Conservation (phyloP, 2,329 filamentous ascomycete species). For the Calonectria montana region DNA sequence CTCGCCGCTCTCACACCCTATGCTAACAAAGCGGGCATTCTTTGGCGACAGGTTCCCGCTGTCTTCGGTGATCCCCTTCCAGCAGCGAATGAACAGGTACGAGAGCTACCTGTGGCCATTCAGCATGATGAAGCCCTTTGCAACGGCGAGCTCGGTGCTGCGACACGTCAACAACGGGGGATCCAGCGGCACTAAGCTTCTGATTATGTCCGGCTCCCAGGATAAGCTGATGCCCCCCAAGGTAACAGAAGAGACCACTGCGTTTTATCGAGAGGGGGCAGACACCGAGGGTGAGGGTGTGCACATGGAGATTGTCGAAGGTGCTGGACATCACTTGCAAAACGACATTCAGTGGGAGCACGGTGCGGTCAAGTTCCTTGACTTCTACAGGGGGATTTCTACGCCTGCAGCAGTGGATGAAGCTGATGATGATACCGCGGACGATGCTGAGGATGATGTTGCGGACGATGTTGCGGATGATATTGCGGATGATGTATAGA, state of each 20-base stretch:
- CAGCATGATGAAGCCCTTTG: slow-evolving; percentile 59
- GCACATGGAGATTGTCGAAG: slow-evolving; percentile 53
- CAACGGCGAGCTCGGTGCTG: slow-evolving; percentile 54
- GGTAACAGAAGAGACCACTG: slow-evolving; percentile 53
- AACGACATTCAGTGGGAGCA: slow-evolving; percentile 62
- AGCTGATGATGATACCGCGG: no score
- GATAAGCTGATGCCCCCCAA: slow-evolving; percentile 55
- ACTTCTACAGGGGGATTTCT: slow-evolving; percentile 50
- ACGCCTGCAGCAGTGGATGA: no score
- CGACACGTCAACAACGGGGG: slow-evolving; percentile 45
- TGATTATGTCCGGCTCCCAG: slow-evolving; percentile 53
- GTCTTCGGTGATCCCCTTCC: slow-evolving; percentile 54
- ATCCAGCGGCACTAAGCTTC: slow-evolving; percentile 40
- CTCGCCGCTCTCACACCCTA: slow-evolving; percentile 62
- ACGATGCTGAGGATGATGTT: no score
- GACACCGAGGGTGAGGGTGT: slow-evolving; percentile 47
- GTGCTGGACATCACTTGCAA: slow-evolving; percentile 64
- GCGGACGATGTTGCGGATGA: no score
- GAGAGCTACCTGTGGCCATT: slow-evolving; percentile 65
- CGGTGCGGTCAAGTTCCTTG: slow-evolving; percentile 57
- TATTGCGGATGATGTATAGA: not conserved
- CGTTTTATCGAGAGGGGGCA: slow-evolving; percentile 38
- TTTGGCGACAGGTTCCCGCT: slow-evolving; percentile 59
- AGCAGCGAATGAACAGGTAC: slow-evolving; percentile 57
- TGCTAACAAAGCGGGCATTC: slow-evolving; percentile 61